Conservation (phyloP, 2,329 filamentous ascomycete genomes). For the Pseudopithomyces maydicus region DNA sequence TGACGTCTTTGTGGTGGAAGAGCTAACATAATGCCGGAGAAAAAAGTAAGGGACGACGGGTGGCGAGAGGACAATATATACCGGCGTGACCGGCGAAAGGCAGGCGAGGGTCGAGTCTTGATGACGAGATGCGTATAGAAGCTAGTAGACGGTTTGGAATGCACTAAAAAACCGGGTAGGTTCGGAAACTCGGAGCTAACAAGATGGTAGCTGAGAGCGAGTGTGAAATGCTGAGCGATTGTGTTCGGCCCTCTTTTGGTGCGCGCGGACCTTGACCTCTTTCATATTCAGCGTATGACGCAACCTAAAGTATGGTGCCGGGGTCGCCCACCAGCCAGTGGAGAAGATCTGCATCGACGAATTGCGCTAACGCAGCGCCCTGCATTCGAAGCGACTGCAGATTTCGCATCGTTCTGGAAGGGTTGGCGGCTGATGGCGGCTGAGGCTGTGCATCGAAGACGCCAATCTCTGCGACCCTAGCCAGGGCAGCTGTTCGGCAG, state of each 20-base stretch:
- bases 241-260: conserved; percentile 25
- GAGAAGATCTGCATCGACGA: not conserved
- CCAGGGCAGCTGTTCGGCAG: not conserved
- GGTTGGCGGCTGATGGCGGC: not conserved
- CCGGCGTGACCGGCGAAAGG: conserved; percentile 7
- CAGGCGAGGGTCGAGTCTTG: conserved; percentile 26
- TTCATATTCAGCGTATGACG: conserved; percentile 30
- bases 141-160: conserved; percentile 38
- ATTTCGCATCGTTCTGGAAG: no score
- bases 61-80: conserved; percentile 45
- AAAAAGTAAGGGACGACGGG: conserved; percentile 38
- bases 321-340: not conserved
- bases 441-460: conserved; percentile 1
- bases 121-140: conserved; percentile 40
- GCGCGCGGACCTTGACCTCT: conserved; percentile 27
- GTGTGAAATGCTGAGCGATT: conserved; percentile 43
- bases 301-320: not conserved
- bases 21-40: conserved; percentile 43
- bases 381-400: not conserved
- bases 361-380: conserved; percentile 1
- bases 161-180: conserved; percentile 24
- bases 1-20: conserved; percentile 44
- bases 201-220: conserved; percentile 22
- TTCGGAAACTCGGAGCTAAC: conserved; percentile 35
- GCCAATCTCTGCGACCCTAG: not conserved